phyloP scores from a whole-genome alignment of 163 green algal species.

The Trebouxiophyceae sp. region DNA sequence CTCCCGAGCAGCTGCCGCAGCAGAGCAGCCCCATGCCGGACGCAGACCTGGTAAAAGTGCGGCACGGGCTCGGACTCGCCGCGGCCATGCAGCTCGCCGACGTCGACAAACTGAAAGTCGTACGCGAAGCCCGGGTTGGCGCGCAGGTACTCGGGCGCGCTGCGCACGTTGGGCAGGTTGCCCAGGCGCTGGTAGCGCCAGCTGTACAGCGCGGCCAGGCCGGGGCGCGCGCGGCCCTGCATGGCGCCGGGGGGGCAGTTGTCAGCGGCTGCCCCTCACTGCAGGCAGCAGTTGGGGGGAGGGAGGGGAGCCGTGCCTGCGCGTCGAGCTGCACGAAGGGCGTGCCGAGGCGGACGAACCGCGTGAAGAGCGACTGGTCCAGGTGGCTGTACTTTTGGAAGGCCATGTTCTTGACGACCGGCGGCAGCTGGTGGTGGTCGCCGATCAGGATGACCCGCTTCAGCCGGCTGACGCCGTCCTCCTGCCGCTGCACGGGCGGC shows the following conservation, averaged over 20 bases:
- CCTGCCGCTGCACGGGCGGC: slow-evolving; percentile 35
- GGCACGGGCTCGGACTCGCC: slow-evolving; percentile 78
- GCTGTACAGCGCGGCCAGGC: slow-evolving; percentile 90
- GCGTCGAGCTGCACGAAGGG: slow-evolving; percentile 93
- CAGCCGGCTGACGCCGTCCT: slow-evolving; percentile 74
- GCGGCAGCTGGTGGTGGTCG: slow-evolving; percentile 97
- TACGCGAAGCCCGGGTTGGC: slow-evolving; percentile 84
- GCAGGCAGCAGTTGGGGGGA: too few species aligned
- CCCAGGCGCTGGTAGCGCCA: slow-evolving; percentile 89
- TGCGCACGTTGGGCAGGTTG: slow-evolving; percentile 75
- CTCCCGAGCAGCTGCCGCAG: too few species aligned
- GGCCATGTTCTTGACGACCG: slow-evolving; percentile 96
- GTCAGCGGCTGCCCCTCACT: too few species aligned
- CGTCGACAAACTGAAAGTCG: slow-evolving; percentile 88
- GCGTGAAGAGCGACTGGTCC: slow-evolving; percentile 95
- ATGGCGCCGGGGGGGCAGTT: too few species aligned
- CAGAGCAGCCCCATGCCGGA: too few species aligned
- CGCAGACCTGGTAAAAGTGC: slow-evolving; percentile 89
- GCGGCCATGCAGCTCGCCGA: slow-evolving; percentile 71
- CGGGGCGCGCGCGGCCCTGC: slow-evolving; percentile 67
- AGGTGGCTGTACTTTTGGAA: slow-evolving; percentile 91
- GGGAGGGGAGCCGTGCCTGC: slow-evolving; percentile 41
- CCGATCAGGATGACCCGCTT: slow-evolving; percentile 95
- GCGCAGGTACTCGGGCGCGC: slow-evolving; percentile 19
- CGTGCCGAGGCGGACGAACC: slow-evolving; percentile 91